A percentile compares a stretch with the other conserved stretches of the same genome.
phyloP scores from a whole-genome alignment of 2,329 filamentous ascomycete genomes.

The Fusarium pininemorale region DNA sequence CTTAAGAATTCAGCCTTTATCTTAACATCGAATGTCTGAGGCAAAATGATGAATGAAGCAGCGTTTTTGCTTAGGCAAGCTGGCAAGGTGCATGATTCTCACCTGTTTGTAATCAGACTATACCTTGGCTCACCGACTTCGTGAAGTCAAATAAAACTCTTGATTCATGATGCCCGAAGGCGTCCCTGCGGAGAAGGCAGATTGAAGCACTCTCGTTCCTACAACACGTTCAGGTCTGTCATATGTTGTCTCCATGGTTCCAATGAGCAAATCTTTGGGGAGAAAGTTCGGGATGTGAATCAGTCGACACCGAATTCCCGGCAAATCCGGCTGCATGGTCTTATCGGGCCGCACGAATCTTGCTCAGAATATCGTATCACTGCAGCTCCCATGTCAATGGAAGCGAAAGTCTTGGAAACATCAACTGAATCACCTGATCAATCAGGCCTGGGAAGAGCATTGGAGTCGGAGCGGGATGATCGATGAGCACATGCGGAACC shows the following conservation, averaged over 20 bases:
- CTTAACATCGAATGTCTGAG: background rate
- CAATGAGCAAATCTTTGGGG: background rate
- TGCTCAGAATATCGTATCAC: background rate
- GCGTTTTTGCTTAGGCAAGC: fast-evolving
- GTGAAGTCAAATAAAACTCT: background rate
- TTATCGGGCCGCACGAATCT: background rate
- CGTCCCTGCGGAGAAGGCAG: fast-evolving
- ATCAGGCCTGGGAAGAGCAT: background rate
- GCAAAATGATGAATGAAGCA: fast-evolving
- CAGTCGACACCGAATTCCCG: background rate
- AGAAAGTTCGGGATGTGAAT: background rate
- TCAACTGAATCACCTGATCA: background rate
- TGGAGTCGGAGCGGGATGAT: background rate
- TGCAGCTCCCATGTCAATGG: background rate
- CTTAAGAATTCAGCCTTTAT: background rate
- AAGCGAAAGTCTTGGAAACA: background rate
- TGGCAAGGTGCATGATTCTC: fast-evolving
- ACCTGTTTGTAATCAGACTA: background rate
- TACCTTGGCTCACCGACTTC: background rate
- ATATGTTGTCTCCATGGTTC: background rate
- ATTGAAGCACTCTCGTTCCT: fast-evolving
- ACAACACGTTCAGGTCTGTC: fast-evolving
- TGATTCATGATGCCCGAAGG: too few relatives aligned
- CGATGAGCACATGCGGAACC: background rate
- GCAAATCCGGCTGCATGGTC: background rate